Conservation (phyloP, 2,329 filamentous ascomycete species). For the Fusarium brachygibbosum region DNA sequence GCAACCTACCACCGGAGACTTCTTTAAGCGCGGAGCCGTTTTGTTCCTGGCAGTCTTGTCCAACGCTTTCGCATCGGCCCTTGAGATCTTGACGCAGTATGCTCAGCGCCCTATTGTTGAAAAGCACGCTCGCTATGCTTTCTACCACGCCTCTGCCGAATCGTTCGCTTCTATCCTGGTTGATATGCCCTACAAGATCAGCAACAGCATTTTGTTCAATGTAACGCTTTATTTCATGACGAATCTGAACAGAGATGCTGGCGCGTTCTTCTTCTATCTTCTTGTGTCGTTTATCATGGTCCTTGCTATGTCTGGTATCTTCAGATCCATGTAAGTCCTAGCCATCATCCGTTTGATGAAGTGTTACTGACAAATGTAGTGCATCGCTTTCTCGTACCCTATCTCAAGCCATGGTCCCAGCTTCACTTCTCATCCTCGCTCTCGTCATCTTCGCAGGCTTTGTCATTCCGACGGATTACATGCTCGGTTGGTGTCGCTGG, state of each 20-base stretch:
- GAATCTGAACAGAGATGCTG: conserved; percentile 59
- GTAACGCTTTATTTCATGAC: conserved; percentile 66
- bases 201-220: conserved; percentile 58
- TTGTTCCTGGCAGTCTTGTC: conserved; percentile 68
- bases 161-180: conserved; percentile 55
- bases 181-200: conserved; percentile 61
- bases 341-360: fast-evolving
- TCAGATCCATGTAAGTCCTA: conserved; percentile 55
- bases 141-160: conserved; percentile 56
- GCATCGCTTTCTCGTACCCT: conserved; percentile 66
- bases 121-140: conserved; percentile 58
- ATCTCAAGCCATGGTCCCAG: conserved; percentile 60
- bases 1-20: conserved; percentile 28
- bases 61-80: conserved; percentile 61
- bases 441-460: conserved; percentile 64
- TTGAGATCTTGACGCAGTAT: conserved; percentile 57
- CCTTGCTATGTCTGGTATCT: conserved; percentile 74
- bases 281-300: conserved; percentile 66
- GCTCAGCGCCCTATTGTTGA: conserved; percentile 56
- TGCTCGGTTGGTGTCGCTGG: conserved; percentile 77
- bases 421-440: conserved; percentile 55
- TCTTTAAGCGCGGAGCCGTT: conserved; percentile 57
- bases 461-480: conserved; percentile 58
- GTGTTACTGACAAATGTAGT: conserved; percentile 22
- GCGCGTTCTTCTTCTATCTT: conserved; percentile 62